Evolutionary conservation across 148 eudicot genomes (phyloP).

Genomic region (Oxyria digyna): DNA sequence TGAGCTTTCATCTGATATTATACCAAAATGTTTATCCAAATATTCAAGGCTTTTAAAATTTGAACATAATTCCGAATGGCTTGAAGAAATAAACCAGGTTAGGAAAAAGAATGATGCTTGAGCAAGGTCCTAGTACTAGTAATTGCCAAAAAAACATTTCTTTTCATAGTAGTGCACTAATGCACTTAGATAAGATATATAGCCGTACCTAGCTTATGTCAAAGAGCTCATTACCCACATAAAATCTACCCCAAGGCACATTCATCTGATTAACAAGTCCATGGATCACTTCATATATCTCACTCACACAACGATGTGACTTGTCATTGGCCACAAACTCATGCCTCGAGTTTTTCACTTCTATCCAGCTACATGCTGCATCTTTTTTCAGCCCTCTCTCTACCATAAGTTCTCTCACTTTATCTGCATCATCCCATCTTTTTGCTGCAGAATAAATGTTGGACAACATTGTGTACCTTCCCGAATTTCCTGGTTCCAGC

Average conservation of each 20-base stretch:
- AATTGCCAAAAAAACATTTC: background rate
- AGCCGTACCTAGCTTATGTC: conserved; percentile 30
- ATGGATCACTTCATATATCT: conserved; percentile 33
- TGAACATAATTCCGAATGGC: background rate
- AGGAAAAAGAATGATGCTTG: no score
- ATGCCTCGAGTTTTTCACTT: conserved; percentile 36
- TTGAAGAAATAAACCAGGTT: background rate
- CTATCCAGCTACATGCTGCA: conserved; percentile 62
- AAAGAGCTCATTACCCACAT: background rate
- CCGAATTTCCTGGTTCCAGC: conserved; percentile 54
- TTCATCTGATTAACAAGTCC: conserved; percentile 43
- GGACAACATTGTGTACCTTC: conserved; percentile 59
- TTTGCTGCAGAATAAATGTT: conserved; percentile 51
- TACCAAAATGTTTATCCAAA: background rate
- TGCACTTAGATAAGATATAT: no score
- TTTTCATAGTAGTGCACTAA: no score
- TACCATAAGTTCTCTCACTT: conserved; percentile 39
- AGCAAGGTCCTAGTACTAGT: background rate
- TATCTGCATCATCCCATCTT: conserved; percentile 45
- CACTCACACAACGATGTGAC: conserved; percentile 20
- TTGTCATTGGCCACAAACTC: conserved; percentile 45
- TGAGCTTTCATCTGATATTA: background rate
- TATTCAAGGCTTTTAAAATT: background rate
- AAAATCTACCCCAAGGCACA: conserved; percentile 15
- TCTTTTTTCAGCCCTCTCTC: conserved; percentile 43